Evolutionary conservation across 2,329 filamentous ascomycete species (phyloP), one percentile per base, ranked within the genome.

Genomic region (Acrocalymma vagum): DNA sequence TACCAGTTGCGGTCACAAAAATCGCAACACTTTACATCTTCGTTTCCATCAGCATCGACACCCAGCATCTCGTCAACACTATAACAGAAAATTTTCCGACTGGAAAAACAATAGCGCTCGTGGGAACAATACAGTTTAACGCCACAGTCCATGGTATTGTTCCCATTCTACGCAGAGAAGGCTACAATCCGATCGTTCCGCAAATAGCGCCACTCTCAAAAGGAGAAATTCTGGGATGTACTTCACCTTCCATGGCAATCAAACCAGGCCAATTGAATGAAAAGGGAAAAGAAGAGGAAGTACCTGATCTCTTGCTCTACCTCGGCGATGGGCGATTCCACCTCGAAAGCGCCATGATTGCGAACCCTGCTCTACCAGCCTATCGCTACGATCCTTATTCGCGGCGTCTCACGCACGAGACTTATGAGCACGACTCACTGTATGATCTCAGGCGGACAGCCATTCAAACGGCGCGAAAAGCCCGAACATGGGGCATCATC

Each of bases 41-140:
- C 67, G 94, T 99, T 40, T 92, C 96, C 69, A 99, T 99, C 63
- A 90, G 87, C 70, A 97, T 99, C 67, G 94, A 99, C 70, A 89
- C 90, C 0, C 76, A 84, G 9, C 94, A 99, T 70, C 80, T 99
- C 11, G 74, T 96, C 34, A 87, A 88, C 7, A 94, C 92, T 0
- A 78, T 99, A 30, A 87, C 91, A 64, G 85, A 90, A 48, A 99
- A 96, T 66, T 96, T 97, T 67, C 78, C 85, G 2, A 73, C 86
- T 0, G 88, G 89, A 2, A 95, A 94, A 72, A 93, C 87, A 1
- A 85, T 99, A 42, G 94, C 94, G 5, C 81, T 96, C 55, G 93
- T 99, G 11, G 93, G 94, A 31, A 99, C 94, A 0, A 99, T 99
- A 56, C 94, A 99, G 69, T 99, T 99, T 79, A 99, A 99, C 72